Conservation (phyloP, 345 rosid genomes). For the Pistacia integerrima region DNA sequence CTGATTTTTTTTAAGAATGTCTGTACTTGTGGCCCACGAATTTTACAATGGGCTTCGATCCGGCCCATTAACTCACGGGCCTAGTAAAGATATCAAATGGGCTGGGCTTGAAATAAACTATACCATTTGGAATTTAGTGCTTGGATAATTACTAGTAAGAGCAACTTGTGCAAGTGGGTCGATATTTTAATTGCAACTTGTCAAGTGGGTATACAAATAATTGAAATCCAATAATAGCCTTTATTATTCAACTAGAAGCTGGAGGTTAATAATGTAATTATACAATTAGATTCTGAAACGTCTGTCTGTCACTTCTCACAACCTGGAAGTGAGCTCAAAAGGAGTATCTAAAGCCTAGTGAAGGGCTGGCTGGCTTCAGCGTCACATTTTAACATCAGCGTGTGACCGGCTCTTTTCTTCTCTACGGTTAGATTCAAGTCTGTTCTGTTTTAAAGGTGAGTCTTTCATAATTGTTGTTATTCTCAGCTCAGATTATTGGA, state of each 20-base stretch:
- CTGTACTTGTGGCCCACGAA: not conserved
- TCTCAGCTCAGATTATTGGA: not conserved
- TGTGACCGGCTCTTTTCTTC: not conserved
- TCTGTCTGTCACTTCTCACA: not conserved
- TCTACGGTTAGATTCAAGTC: not conserved
- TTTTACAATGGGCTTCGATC: not conserved
- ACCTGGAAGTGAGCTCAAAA: not conserved
- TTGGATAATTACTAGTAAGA: too few species aligned
- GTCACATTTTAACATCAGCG: not conserved
- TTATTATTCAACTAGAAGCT: not conserved
- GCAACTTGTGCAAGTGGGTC: too few species aligned
- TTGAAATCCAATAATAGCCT: not conserved
- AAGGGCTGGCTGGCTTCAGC: not conserved
- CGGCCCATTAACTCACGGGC: not conserved
- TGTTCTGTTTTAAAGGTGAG: not conserved
- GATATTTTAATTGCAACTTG: not conserved
- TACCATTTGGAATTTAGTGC: too few species aligned
- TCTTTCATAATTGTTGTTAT: not conserved
- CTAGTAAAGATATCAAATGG: not conserved
- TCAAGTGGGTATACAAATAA: not conserved
- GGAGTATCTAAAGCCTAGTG: constrained; percentile 6
- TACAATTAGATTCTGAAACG: not conserved
- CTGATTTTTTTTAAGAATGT: not conserved
- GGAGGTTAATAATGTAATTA: not conserved
- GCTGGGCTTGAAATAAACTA: not conserved